These are phyloP conservation scores for Aspergillus luchuensis DNA, from an alignment of 2,329 filamentous ascomycete genomes.

Conservation along the genomic window DNA sequence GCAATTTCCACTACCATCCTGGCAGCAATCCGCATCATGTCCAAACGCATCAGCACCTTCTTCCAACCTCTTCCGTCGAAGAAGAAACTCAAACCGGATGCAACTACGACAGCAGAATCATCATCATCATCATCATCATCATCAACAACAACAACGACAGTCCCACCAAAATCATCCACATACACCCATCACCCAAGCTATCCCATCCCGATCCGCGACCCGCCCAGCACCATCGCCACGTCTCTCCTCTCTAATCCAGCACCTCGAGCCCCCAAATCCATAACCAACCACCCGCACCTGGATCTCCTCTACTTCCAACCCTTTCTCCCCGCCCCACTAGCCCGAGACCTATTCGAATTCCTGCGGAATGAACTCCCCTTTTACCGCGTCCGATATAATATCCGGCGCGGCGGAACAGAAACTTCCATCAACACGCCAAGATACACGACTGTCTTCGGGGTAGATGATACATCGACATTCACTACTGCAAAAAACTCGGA, in stretches of 20 bases:
- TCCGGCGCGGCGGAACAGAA: constrained; percentile 65
- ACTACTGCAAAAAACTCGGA: not conserved
- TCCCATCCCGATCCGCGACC: constrained; percentile 54
- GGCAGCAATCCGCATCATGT: constrained; percentile 24
- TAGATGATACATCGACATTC: constrained; percentile 67
- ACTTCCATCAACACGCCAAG: constrained; percentile 64
- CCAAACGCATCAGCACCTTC: constrained; percentile 70
- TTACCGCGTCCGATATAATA: constrained; percentile 73
- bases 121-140: not conserved
- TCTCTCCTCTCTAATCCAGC: constrained; percentile 22
- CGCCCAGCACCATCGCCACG: constrained; percentile 46
- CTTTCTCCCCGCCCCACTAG: constrained; percentile 62
- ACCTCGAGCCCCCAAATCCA: constrained; percentile 52
- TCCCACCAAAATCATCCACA: not conserved
- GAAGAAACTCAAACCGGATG: constrained; percentile 34
- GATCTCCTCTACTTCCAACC: constrained; percentile 76
- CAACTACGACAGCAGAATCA: not conserved
- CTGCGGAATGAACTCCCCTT: constrained; percentile 72
- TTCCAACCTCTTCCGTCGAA: constrained; percentile 56
- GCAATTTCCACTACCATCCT: not conserved
- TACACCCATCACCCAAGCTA: constrained; percentile 53
- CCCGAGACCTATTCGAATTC: constrained; percentile 67
- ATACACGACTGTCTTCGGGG: constrained; percentile 63
- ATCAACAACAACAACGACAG: not conserved
- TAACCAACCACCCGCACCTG: constrained; percentile 69